These are phyloP conservation scores for Pyrenula massariospora DNA, from an alignment of 495 filamentous ascomycete species.

Conservation along the genomic window DNA sequence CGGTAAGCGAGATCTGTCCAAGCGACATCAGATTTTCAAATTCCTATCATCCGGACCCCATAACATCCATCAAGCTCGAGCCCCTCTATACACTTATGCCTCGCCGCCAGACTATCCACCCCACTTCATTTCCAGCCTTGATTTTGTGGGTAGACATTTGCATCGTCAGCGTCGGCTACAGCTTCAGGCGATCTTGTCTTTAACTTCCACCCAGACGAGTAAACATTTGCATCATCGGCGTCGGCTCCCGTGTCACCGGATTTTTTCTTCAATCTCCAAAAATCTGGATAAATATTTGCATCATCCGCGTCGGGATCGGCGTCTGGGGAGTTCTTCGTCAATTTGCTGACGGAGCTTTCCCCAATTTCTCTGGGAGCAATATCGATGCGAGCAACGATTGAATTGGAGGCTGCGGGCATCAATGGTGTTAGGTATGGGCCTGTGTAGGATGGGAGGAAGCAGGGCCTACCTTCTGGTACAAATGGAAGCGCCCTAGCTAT, in stretches of 20 bases:
- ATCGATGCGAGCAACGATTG: too few species aligned
- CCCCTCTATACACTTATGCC: background rate
- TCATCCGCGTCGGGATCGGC: background rate
- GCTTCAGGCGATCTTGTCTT: background rate
- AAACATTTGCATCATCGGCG: background rate
- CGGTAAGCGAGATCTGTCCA: background rate
- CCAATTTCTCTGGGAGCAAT: too few species aligned
- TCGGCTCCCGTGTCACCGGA: background rate
- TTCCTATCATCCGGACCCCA: background rate
- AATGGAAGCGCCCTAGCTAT: background rate
- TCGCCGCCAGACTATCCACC: background rate
- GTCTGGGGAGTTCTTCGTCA: background rate
- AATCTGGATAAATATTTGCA: background rate
- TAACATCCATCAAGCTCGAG: background rate
- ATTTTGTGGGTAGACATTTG: background rate
- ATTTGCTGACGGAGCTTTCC: too few species aligned
- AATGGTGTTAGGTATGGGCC: background rate
- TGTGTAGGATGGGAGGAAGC: background rate
- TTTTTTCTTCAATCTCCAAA: background rate
- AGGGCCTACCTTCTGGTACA: background rate
- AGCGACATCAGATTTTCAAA: background rate
- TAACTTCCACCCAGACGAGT: background rate
- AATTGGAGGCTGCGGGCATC: background rate
- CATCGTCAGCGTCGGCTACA: background rate
- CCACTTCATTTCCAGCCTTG: background rate